Evolutionary conservation across 169 alveolate species (phyloP).

Genomic region (Plasmodium knowlesi): DNA sequence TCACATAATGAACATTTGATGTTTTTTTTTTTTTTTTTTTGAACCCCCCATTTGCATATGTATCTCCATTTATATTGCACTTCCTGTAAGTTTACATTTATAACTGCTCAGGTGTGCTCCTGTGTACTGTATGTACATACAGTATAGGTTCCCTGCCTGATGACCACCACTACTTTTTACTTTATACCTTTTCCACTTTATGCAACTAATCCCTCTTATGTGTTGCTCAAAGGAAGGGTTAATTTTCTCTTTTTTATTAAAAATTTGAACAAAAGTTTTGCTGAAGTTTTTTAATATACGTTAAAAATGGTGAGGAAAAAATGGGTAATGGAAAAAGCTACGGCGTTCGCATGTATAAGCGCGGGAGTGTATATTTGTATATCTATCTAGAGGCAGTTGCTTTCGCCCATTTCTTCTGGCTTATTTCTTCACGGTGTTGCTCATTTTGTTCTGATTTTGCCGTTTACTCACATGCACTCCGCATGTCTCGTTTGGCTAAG

Average conservation of each 20-base stretch:
- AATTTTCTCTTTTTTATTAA: constrained; percentile 17
- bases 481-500: background rate
- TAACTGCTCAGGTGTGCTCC: background rate
- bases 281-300: constrained; percentile 29
- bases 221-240: background rate
- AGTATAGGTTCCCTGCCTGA: background rate
- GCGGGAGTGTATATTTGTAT: background rate
- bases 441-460: background rate
- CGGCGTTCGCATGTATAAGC: background rate
- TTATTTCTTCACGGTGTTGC: background rate
- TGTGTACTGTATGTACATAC: background rate
- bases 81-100: background rate
- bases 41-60: background rate
- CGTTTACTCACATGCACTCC: background rate
- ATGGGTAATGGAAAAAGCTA: background rate
- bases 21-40: background rate
- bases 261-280: constrained; percentile 48
- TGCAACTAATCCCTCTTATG: background rate
- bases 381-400: background rate
- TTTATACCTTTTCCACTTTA: background rate
- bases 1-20: background rate
- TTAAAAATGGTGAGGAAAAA: constrained; percentile 23
- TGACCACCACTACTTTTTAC: background rate
- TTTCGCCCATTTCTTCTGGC: background rate
- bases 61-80: background rate